Base-by-base conservation (phyloP, 306 rosid genomes). In the Quillaja saponaria region DNA sequence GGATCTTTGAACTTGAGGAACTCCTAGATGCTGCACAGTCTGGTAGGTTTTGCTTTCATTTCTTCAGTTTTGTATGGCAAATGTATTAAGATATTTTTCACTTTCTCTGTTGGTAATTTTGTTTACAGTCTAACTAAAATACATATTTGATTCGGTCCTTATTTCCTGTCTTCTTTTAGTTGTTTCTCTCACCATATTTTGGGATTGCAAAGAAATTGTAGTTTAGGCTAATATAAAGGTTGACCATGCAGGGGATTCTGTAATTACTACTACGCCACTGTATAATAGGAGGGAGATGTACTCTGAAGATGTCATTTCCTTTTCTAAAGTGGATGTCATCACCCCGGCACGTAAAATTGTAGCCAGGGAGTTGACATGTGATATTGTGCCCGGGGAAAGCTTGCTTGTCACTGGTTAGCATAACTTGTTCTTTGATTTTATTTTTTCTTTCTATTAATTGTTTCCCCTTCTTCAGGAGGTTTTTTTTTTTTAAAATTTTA, bases 1-100 rank as follows among this genome's bases (percentile, higher is more conserved):
- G 99, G 42, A 89, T 92, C 66, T 92, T 84, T 80, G 96, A 92
- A 79, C 95, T 92, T 56, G 99, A 89, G 77, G 99, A 92, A 65
- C 81, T 88, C 48, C 81, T 92, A 34, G 85, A 84, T 50, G 95
- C 90, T 68, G 84, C 96, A 44, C 87, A 89, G 47, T 82, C 95
- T 42, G 96, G 99, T 92, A 82, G 42, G 12, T 68, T 53, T 48
- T 74, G 46, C 55, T 25, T 20, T 46, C 31, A 25, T 10, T 44
- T 61, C 33, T 52, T 31, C 55, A 11, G 60, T 35, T 53, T 28
- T 39, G 16, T 49, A 18, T 16, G 39, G 49, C 49, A 25, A 35
- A 16, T 34, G 33, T 45, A 53, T 49, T 20, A 46, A 60, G 69
- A 28, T 28, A 39, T 62, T 12, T 31, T 44, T 44, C 46, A 55